phyloP scores from a whole-genome alignment of 768 basidiomycete species.

The Boletellus emodensis region DNA sequence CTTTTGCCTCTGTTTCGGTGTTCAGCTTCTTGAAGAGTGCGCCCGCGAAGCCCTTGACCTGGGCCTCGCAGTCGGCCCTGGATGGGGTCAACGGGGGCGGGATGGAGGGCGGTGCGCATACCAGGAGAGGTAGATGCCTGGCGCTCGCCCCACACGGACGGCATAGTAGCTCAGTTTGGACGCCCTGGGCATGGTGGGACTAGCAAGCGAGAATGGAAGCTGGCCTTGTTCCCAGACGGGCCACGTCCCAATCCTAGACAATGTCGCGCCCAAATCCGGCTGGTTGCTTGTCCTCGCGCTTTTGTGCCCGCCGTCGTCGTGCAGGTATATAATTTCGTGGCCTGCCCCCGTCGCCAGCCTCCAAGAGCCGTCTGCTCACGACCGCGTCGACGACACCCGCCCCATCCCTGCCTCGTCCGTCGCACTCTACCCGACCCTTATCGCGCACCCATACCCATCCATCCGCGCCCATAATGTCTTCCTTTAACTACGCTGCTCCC shows the following conservation, averaged over 20 bases:
- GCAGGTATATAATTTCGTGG: constrained; percentile 27
- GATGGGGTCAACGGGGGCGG: constrained; percentile 13
- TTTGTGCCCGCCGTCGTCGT: neutral
- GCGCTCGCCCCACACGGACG: constrained; percentile 56
- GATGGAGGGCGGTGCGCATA: constrained; percentile 36
- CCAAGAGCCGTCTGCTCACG: constrained; percentile 2
- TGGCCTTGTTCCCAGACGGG: constrained; percentile 17
- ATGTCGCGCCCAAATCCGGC: constrained; percentile 15
- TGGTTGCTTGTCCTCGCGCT: constrained; percentile 25
- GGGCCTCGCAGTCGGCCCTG: constrained; percentile 70
- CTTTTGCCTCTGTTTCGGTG: constrained; percentile 52
- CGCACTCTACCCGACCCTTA: constrained; percentile 7
- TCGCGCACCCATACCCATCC: constrained; percentile 2
- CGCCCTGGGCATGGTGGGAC: constrained; percentile 32
- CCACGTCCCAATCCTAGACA: constrained; percentile 18
- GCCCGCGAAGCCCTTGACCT: constrained; percentile 60
- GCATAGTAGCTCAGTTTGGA: constrained; percentile 62
- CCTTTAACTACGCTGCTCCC: constrained; percentile 35
- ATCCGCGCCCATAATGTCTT: constrained; percentile 38
- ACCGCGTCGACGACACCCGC: too few species aligned
- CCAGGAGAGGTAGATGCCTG: constrained; percentile 75
- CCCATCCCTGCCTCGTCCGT: too few species aligned
- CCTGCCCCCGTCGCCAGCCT: neutral
- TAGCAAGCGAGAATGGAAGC: neutral
- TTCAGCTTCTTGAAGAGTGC: constrained; percentile 68